phyloP scores from a whole-genome alignment of 1,284 basidiomycete species.

The Malassezia slooffiae region DNA sequence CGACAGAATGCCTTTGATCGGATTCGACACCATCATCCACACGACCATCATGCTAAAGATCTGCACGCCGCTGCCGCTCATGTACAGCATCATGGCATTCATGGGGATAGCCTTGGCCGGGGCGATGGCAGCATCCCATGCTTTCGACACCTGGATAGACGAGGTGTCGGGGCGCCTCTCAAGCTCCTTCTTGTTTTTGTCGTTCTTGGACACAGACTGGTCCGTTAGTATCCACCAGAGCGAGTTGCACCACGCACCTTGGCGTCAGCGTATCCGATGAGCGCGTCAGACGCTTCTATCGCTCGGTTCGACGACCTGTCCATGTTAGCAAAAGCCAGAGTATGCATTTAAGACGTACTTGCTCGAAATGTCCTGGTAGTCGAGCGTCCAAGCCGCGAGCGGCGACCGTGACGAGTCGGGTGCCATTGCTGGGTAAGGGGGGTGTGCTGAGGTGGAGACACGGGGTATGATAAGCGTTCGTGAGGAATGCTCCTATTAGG shows the following conservation, averaged over 20 bases:
- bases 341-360: conserved; percentile 10
- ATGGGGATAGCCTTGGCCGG: conserved; percentile 41
- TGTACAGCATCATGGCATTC: conserved; percentile 45
- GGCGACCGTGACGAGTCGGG: neutral
- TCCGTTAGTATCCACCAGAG: no score
- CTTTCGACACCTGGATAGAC: conserved; percentile 34
- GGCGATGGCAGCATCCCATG: conserved; percentile 40
- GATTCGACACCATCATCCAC: conserved; percentile 39
- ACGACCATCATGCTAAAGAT: conserved; percentile 46
- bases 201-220: conserved; percentile 2
- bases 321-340: no score
- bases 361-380: conserved; percentile 3
- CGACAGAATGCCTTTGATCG: conserved; percentile 26
- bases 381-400: conserved; percentile 6
- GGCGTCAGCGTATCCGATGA: conserved; percentile 7
- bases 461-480: no score
- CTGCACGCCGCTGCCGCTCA: conserved; percentile 41
- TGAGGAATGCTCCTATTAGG: no score
- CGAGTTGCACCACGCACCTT: neutral
- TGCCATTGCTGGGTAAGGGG: neutral
- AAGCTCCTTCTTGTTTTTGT: conserved; percentile 3
- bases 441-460: neutral
- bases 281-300: conserved; percentile 2
- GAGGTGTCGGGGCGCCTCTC: conserved; percentile 18
- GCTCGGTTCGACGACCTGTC: neutral